phyloP scores from a whole-genome alignment of 2,329 filamentous ascomycete species.

The Huntiella savannae region DNA sequence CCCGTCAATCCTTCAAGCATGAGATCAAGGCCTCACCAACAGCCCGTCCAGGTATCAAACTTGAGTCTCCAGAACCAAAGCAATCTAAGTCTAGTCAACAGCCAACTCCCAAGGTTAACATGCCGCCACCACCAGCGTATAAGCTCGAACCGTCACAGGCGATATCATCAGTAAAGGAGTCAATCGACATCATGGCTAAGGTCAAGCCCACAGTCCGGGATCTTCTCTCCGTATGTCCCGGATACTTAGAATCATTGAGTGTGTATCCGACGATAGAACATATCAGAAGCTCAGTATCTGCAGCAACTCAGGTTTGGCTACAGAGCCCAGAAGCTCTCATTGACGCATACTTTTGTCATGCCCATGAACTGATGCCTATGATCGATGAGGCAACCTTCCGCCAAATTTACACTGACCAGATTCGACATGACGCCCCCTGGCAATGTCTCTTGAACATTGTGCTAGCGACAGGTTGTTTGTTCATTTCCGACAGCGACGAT shows the following conservation, averaged over 20 bases:
- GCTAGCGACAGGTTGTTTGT: conserved; percentile 56
- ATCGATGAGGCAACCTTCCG: conserved; percentile 53
- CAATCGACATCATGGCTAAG: conserved; percentile 50
- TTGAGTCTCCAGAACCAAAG: too few species aligned
- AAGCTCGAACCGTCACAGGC: conserved; percentile 48
- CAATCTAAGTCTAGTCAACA: too few species aligned
- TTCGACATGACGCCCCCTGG: conserved; percentile 49
- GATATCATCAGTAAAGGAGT: conserved; percentile 57
- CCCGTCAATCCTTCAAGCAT: too few species aligned
- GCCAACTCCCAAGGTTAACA: too few species aligned
- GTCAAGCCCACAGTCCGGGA: conserved; percentile 29
- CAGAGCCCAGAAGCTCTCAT: conserved; percentile 37
- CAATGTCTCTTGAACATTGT: conserved; percentile 57
- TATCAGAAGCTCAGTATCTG: not conserved
- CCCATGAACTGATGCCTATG: conserved; percentile 55
- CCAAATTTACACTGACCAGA: conserved; percentile 31
- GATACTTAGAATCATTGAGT: conserved; percentile 19
- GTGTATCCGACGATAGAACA: conserved; percentile 2
- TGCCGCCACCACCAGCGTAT: conserved; percentile 26
- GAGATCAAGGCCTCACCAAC: too few species aligned
- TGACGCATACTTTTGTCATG: conserved; percentile 56
- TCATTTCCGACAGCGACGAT: conserved; percentile 44
- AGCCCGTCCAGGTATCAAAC: too few species aligned
- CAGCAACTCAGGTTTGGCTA: too few species aligned
- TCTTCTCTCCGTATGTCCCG: conserved; percentile 26